Evolutionary conservation across 2,329 filamentous ascomycete genomes (phyloP).

Genomic region (Cryphonectria parasitica): DNA sequence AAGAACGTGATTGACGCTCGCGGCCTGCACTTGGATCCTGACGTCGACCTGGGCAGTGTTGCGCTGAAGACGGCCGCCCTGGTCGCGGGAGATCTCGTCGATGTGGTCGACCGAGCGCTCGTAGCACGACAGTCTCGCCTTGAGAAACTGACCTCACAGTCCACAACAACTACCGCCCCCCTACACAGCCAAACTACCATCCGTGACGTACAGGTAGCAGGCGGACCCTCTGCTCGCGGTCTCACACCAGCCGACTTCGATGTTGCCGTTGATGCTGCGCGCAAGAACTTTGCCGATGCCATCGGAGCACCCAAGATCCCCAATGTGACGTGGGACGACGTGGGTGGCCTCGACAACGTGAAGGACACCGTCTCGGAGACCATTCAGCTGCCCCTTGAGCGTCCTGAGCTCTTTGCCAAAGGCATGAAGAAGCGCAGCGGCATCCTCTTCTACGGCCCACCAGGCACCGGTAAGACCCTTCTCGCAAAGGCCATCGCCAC

Average conservation of each 20-base stretch:
- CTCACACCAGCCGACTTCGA: slow-evolving; percentile 87
- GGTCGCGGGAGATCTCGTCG: slow-evolving; percentile 90
- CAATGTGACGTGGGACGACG: slow-evolving; percentile 95
- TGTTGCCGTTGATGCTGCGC: slow-evolving; percentile 88
- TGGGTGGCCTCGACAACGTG: slow-evolving; percentile 89
- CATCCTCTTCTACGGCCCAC: slow-evolving; percentile 89
- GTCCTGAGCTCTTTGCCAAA: slow-evolving; percentile 92
- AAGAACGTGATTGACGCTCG: slow-evolving; percentile 76
- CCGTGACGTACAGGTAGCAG: slow-evolving; percentile 85
- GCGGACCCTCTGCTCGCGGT: slow-evolving; percentile 77
- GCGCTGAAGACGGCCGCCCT: slow-evolving; percentile 95
- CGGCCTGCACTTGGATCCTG: slow-evolving; percentile 75
- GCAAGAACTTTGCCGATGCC: slow-evolving; percentile 97
- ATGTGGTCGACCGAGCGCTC: slow-evolving; percentile 88
- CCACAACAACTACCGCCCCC: slow-evolving; percentile 35
- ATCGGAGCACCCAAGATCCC: slow-evolving; percentile 98
- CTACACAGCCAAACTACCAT: slow-evolving; percentile 59
- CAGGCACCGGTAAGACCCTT: slow-evolving; percentile 90
- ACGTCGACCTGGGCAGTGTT: slow-evolving; percentile 82
- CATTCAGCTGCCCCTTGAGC: slow-evolving; percentile 88
- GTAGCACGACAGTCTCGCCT: slow-evolving; percentile 77
- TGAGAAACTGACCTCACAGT: slow-evolving; percentile 65
- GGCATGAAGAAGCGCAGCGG: slow-evolving; percentile 98
- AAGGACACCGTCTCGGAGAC: slow-evolving; percentile 98
- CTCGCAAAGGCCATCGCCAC: slow-evolving; percentile 92